Base-by-base conservation (phyloP, 306 rosid genomes). In the Prunus campanulata region DNA sequence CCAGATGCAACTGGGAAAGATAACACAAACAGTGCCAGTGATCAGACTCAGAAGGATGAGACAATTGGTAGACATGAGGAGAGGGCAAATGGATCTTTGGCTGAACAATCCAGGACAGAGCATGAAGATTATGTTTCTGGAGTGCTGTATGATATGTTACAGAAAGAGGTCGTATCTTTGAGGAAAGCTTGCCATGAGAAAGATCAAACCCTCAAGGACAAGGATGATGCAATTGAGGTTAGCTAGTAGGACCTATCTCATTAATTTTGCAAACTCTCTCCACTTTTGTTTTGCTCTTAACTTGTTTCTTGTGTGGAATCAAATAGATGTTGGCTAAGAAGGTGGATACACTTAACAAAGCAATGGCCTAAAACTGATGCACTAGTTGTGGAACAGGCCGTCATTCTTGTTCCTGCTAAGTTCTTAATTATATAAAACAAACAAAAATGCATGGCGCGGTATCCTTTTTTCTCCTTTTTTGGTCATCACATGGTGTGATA, bases 221-320 rank as follows among this genome's bases (percentile, higher is more conserved):
- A 93, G 86, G 96, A 91, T 68, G 98, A 93, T 78, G 98, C 95
- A n/a, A 93, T 93, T 65, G 98, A 91, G 98, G 98, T 92, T 75
- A 48, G 71, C 59, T 35, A 50, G 25, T 76, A 71, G 59, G 64
- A 55, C 2, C 12, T 11, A 60, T 65, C 50, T 68, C 46, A 1
- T 69, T 70, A 57, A 73, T 50, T 24, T 65, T 75, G 20, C 46
- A 9, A 50, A 70, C 68, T 69, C 15, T 11, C 30, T 7, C 9
- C 54, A 30, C 24, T 52, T 16, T 46, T 6, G 29, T 24, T 10
- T 51, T 49, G 57, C 8, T 44, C 59, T 76, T 52, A 66, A 61
- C 71, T 46, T 71, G 68, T 76, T 80, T 81, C 6, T 82, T 51
- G 70, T 78, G 77, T 82, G 80, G 57, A 71, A 79, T 46, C 68